These are phyloP conservation scores for Priceomyces castillae DNA, from an alignment of 805 yeast genomes.

Conservation along the genomic window DNA sequence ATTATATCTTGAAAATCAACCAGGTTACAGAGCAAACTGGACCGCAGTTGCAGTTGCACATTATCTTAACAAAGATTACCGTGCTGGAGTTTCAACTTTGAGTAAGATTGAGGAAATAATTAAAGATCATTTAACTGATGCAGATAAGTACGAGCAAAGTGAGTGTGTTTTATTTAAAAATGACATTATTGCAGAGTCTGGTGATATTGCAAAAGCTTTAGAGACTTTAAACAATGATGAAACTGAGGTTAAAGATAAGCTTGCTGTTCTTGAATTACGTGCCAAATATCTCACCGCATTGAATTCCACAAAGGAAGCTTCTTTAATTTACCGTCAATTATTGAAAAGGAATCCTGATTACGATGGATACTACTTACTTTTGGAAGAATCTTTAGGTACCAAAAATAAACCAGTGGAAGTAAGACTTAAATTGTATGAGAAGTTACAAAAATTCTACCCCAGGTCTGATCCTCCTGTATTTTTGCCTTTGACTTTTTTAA, in stretches of 20 bases:
- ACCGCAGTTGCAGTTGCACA: slow-evolving; percentile 84
- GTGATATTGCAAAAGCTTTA: slow-evolving; percentile 64
- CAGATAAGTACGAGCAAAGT: slow-evolving; percentile 73
- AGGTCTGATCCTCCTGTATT: slow-evolving; percentile 75
- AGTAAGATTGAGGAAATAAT: slow-evolving; percentile 73
- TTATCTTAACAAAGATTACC: slow-evolving; percentile 65
- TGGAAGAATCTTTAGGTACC: slow-evolving; percentile 66
- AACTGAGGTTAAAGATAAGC: slow-evolving; percentile 51
- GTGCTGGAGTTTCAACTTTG: slow-evolving; percentile 69
- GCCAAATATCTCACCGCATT: slow-evolving; percentile 63
- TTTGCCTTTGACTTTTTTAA: slow-evolving; percentile 72
- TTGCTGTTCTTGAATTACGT: slow-evolving; percentile 60
- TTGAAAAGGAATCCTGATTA: slow-evolving; percentile 86
- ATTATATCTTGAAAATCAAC: slow-evolving; percentile 63
- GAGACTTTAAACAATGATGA: slow-evolving; percentile 53
- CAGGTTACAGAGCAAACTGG: slow-evolving; percentile 90
- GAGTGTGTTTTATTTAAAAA: slow-evolving; percentile 78
- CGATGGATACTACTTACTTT: slow-evolving; percentile 55
- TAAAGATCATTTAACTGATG: slow-evolving; percentile 61
- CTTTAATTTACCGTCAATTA: slow-evolving; percentile 61
- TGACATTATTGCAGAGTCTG: slow-evolving; percentile 58
- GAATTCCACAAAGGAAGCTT: slow-evolving; percentile 61
- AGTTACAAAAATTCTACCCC: slow-evolving; percentile 70
- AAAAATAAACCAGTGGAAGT: slow-evolving; percentile 39
- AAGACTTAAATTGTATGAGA: slow-evolving; percentile 61